Conservation (phyloP, 805 yeast genomes). For the Metschnikowia cubensis region DNA sequence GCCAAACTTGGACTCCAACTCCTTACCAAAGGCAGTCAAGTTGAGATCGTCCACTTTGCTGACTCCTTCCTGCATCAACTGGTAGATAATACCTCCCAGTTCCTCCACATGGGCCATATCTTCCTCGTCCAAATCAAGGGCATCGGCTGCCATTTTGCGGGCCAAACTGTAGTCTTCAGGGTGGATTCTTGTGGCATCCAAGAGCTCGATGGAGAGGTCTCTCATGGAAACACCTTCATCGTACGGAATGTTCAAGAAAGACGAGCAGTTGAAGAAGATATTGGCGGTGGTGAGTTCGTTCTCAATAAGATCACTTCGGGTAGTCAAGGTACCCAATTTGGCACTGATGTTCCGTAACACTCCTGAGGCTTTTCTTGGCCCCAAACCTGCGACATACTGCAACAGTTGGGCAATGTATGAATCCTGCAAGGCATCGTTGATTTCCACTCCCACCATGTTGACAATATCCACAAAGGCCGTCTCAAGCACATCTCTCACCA, state of each 20-base stretch:
- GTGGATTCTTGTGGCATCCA: slow-evolving; percentile 94
- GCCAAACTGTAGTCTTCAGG: slow-evolving; percentile 98
- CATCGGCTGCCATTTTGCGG: slow-evolving; percentile 96
- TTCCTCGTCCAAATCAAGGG: slow-evolving; percentile 92
- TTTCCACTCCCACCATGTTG: slow-evolving; percentile 88
- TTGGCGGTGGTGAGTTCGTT: slow-evolving; percentile 73
- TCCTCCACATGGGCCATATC: slow-evolving; percentile 76
- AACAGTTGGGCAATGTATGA: slow-evolving; percentile 65
- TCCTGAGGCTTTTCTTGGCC: slow-evolving; percentile 92
- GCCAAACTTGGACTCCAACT: slow-evolving; percentile 68
- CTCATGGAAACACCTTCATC: slow-evolving; percentile 52
- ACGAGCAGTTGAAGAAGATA: slow-evolving; percentile 87
- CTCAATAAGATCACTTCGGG: slow-evolving; percentile 79
- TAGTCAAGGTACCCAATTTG: slow-evolving; percentile 51
- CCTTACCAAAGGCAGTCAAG: slow-evolving; percentile 88
- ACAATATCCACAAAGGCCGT: slow-evolving; percentile 85
- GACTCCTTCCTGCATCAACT: slow-evolving; percentile 66
- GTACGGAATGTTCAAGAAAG: slow-evolving; percentile 76
- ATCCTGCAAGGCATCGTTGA: slow-evolving; percentile 82
- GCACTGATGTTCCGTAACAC: slow-evolving; percentile 74
- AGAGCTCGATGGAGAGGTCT: slow-evolving; percentile 66
- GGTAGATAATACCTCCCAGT: slow-evolving; percentile 76
- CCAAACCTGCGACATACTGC: slow-evolving; percentile 85
- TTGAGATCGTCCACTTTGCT: slow-evolving; percentile 79
- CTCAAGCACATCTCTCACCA: slow-evolving; percentile 62